Conservation (phyloP, 768 basidiomycete species). For the Mycena polygramma region DNA sequence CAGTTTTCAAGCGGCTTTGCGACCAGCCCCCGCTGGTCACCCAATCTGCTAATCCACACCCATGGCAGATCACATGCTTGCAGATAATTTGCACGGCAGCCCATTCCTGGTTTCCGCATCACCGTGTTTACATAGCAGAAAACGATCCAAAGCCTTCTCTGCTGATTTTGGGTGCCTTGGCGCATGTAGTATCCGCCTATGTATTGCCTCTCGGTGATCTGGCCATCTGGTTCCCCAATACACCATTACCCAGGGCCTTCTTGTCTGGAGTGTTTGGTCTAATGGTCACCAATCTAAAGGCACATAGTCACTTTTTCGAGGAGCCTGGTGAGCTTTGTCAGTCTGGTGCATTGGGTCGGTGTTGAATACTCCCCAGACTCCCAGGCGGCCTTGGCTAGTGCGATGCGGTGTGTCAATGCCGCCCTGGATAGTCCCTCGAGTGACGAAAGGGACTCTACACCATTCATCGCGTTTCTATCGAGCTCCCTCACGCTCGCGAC, state of each 20-base stretch:
- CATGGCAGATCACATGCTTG: background rate
- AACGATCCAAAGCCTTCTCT: background rate
- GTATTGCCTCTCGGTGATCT: background rate
- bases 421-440: background rate
- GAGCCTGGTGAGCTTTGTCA: too few species aligned
- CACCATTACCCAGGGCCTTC: background rate
- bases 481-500: background rate
- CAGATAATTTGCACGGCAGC: constrained; percentile 3
- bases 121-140: background rate
- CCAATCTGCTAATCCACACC: background rate
- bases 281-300: background rate
- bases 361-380: background rate
- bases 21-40: background rate
- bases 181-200: too few species aligned
- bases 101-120: background rate
- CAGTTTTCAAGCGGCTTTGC: constrained; percentile 5
- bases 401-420: constrained; percentile 9
- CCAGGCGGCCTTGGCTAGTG: background rate
- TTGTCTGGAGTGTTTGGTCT: background rate
- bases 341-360: background rate
- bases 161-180: too few species aligned
- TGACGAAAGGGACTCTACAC: constrained; percentile 3
- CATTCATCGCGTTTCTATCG: constrained; percentile 4
- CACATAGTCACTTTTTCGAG: too few species aligned
- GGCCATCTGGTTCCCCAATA: constrained; percentile 6